phyloP scores from a whole-genome alignment of 331 rosid species.

The Pyracantha coccinea region DNA sequence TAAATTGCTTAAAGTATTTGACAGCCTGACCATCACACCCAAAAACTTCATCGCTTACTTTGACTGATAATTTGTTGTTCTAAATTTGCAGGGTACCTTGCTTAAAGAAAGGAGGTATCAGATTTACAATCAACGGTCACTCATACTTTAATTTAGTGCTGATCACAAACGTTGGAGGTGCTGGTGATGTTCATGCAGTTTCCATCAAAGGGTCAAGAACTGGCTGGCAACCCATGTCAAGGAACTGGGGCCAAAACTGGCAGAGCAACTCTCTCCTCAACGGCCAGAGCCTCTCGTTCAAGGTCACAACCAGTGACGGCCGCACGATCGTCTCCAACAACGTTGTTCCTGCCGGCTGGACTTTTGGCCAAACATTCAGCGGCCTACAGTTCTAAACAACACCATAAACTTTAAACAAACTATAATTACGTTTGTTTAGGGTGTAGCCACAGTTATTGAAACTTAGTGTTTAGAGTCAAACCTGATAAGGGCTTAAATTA shows the following conservation, averaged over 20 bases:
- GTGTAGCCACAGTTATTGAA: neutral
- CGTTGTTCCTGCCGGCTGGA: constrained; percentile 52
- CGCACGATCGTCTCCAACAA: constrained; percentile 38
- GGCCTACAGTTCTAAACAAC: constrained; percentile 41
- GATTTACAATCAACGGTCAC: constrained; percentile 81
- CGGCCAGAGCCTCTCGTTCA: constrained; percentile 66
- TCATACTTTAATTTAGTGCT: constrained; percentile 62
- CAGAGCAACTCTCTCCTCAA: constrained; percentile 53
- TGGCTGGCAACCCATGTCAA: constrained; percentile 56
- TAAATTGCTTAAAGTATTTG: too few relatives aligned
- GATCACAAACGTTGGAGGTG: constrained; percentile 76
- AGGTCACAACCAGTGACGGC: constrained; percentile 61
- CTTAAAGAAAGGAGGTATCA: constrained; percentile 59
- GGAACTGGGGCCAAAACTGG: constrained; percentile 93
- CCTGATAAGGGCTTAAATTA: constrained; percentile 17
- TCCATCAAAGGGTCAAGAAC: constrained; percentile 71
- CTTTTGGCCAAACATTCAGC: constrained; percentile 63
- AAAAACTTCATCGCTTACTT: too few relatives aligned
- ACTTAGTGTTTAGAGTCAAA: neutral
- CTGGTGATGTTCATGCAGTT: constrained; percentile 66
- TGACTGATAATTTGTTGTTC: neutral
- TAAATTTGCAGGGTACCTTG: constrained; percentile 48
- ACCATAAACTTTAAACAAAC: neutral
- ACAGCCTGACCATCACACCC: too few relatives aligned
- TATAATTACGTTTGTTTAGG: neutral